These are phyloP conservation scores for Eucalyptus melliodora DNA, from an alignment of 345 rosid genomes.

Conservation along the genomic window DNA sequence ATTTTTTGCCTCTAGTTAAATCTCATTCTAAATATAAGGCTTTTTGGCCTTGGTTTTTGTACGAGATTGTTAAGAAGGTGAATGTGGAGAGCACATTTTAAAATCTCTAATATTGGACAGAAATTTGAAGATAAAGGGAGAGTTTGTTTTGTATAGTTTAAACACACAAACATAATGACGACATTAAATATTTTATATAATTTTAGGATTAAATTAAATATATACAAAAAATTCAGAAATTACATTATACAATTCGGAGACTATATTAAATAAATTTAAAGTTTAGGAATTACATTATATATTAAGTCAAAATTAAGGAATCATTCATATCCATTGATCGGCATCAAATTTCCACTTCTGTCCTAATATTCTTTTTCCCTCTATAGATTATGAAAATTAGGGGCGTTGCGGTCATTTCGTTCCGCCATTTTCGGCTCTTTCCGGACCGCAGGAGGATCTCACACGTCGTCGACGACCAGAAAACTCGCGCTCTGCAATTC, in stretches of 20 bases:
- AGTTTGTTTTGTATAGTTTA: no score
- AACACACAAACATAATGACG: rapidly evolving
- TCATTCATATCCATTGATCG: no score
- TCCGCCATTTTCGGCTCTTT: not conserved
- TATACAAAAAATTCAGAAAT: rapidly evolving
- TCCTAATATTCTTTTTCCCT: not conserved
- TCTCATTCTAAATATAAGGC: no score
- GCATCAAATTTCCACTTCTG: not conserved
- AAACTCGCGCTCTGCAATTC: not conserved
- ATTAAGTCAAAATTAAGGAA: not conserved
- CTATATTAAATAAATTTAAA: not conserved
- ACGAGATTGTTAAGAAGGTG: no score
- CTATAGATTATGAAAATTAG: not conserved
- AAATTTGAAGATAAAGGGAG: no score
- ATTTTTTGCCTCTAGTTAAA: rapidly evolving
- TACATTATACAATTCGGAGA: rapidly evolving
- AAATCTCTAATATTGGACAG: no score
- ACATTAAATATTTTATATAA: rapidly evolving
- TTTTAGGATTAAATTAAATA: no score
- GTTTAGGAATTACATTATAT: rapidly evolving
- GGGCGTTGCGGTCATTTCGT: not conserved
- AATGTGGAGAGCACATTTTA: no score
- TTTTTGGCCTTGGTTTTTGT: no score
- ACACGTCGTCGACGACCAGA: not conserved
- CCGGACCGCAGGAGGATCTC: not conserved